A percentile compares a stretch with the other conserved stretches of the same genome.
These are phyloP conservation scores for Lentinula detonsa DNA, from an alignment of 768 basidiomycete species.

Conservation along the genomic window DNA sequence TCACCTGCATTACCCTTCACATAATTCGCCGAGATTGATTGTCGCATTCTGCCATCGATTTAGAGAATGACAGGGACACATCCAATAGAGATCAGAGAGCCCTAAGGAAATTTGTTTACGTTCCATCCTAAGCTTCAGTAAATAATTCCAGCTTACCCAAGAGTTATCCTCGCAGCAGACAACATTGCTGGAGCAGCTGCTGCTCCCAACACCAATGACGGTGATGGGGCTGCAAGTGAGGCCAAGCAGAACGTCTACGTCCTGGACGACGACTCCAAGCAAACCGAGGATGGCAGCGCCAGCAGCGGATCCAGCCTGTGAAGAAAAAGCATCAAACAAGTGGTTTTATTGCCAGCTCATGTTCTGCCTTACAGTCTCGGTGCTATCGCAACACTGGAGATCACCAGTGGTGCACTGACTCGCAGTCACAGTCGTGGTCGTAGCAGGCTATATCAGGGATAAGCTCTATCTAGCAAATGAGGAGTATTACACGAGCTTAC, in stretches of 20 bases:
- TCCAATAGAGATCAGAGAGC: not conserved
- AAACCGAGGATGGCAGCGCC: not conserved
- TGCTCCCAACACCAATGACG: conserved; percentile 2
- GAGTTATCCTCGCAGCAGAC: conserved; percentile 1
- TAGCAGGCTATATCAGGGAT: not conserved
- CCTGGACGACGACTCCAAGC: conserved; percentile 6
- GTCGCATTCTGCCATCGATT: not conserved
- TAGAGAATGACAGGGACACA: not conserved
- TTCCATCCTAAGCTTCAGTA: not conserved
- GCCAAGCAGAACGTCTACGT: conserved; percentile 1
- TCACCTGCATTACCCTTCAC: no score
- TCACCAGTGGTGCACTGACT: not conserved
- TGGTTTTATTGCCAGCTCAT: not conserved
- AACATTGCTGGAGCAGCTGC: not conserved
- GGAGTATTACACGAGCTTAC: not conserved
- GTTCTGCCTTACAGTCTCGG: not conserved
- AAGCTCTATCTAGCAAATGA: not conserved
- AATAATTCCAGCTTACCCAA: not conserved
- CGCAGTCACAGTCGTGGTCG: not conserved
- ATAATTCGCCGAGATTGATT: no score
- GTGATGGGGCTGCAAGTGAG: conserved; percentile 6
- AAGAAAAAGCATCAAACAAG: not conserved
- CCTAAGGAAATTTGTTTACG: not conserved
- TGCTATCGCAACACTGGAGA: not conserved
- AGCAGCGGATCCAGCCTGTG: not conserved